phyloP scores from a whole-genome alignment of 2,329 filamentous ascomycete genomes.

The Colletotrichum melonis region DNA sequence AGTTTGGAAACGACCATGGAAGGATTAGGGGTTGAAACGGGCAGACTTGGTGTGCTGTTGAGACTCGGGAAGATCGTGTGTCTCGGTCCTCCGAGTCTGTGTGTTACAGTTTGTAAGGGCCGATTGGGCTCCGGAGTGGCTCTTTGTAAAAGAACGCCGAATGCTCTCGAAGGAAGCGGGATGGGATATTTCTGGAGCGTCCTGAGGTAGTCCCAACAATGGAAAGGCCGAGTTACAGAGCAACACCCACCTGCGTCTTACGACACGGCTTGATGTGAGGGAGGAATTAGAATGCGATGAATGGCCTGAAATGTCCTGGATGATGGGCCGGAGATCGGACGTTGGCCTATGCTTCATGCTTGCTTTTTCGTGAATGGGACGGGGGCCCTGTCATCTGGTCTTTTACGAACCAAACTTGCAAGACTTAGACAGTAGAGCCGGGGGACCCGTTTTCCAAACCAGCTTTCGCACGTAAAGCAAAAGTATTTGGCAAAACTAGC shows the following conservation, averaged over 20 bases:
- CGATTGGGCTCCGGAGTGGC: constrained; percentile 7
- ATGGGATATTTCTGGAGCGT: background rate
- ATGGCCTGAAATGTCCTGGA: constrained; percentile 1
- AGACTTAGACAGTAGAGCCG: background rate
- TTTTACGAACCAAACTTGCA: background rate
- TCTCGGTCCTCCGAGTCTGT: constrained; percentile 26
- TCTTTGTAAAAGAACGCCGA: background rate
- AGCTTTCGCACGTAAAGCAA: constrained; percentile 11
- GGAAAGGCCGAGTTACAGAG: background rate
- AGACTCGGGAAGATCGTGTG: background rate
- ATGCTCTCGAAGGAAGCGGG: constrained; percentile 14
- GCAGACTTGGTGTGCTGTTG: background rate
- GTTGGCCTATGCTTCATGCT: constrained; percentile 8
- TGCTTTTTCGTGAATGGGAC: constrained; percentile 15
- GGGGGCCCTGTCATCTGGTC: no score
- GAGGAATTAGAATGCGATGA: background rate
- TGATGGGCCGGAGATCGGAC: constrained; percentile 21
- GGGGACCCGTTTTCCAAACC: background rate
- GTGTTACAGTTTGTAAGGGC: constrained; percentile 23
- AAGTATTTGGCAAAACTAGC: background rate
- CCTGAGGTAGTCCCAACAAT: constrained; percentile 1
- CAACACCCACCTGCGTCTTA: background rate
- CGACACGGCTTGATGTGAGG: background rate
- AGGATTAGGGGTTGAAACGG: background rate
- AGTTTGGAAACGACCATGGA: background rate